A percentile compares a stretch with the other conserved stretches of the same genome.
Evolutionary conservation across 1,284 basidiomycete genomes (phyloP).

Genomic region (Leccinum angustisporum): DNA sequence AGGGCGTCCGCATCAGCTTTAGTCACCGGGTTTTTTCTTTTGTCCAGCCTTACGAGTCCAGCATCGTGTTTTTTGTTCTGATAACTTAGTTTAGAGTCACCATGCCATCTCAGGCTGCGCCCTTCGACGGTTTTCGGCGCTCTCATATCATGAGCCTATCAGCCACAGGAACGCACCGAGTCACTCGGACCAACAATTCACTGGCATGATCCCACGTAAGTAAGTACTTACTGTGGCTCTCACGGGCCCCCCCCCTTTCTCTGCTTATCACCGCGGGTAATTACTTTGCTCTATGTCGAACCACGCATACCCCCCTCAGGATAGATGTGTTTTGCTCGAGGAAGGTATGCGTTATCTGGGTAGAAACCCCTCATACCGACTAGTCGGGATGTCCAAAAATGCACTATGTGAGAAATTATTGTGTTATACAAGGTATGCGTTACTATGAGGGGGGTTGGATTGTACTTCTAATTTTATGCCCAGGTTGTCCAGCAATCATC

Average conservation of each 20-base stretch:
- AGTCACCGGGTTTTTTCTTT: background rate
- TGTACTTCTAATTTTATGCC: background rate
- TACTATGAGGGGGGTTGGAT: background rate
- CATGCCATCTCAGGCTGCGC: background rate
- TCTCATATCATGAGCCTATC: background rate
- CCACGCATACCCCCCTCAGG: background rate
- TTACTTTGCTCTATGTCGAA: background rate
- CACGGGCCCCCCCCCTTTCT: background rate
- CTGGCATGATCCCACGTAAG: background rate
- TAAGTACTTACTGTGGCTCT: background rate
- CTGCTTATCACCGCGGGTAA: background rate
- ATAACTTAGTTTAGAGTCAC: background rate
- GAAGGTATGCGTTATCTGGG: background rate
- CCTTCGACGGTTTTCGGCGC: background rate
- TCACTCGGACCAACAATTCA: background rate
- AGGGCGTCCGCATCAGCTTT: background rate
- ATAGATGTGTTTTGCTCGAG: background rate
- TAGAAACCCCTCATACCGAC: background rate
- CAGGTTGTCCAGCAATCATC: background rate
- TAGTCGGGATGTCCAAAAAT: background rate
- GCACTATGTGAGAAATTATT: background rate
- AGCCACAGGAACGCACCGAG: background rate
- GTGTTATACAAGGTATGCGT: background rate
- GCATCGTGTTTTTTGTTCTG: background rate
- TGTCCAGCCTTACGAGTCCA: background rate